Conservation (phyloP, 352 stramenopile genomes). For the Globisporangium radiosum region DNA sequence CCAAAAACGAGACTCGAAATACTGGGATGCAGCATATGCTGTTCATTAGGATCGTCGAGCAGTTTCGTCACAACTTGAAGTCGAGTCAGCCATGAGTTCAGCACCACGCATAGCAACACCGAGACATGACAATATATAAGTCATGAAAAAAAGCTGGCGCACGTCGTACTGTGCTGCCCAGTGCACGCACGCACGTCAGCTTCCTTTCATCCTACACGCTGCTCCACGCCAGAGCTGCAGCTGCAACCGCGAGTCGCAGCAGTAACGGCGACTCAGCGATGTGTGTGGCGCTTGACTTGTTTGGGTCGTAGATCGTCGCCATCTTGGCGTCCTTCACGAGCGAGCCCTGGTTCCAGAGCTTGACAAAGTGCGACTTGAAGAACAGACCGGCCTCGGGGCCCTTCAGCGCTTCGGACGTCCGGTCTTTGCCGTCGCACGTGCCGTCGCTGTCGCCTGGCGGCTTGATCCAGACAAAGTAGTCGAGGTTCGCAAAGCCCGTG, state of each 20-base stretch:
- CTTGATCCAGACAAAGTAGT: slow-evolving; percentile 78
- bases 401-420: slow-evolving; percentile 35
- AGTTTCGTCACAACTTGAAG: no score
- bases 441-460: slow-evolving; percentile 60
- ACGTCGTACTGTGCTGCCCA: no score
- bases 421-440: slow-evolving; percentile 20
- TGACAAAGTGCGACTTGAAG: slow-evolving; percentile 42
- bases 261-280: not conserved
- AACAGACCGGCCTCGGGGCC: slow-evolving; percentile 50
- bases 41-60: no score
- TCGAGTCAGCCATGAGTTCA: no score
- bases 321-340: slow-evolving; percentile 21
- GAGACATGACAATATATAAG: no score
- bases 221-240: no score
- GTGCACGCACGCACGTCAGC: no score
- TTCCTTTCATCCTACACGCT: no score
- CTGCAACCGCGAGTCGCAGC: not conserved
- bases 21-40: no score
- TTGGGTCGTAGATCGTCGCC: not conserved
- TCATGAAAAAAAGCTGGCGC: no score
- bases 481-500: slow-evolving; percentile 38
- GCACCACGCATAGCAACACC: no score
- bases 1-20: no score
- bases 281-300: not conserved
- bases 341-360: slow-evolving; percentile 60